Evolutionary conservation across 306 rosid genomes (phyloP).

Genomic region (Trichosanthes cucumerina): DNA sequence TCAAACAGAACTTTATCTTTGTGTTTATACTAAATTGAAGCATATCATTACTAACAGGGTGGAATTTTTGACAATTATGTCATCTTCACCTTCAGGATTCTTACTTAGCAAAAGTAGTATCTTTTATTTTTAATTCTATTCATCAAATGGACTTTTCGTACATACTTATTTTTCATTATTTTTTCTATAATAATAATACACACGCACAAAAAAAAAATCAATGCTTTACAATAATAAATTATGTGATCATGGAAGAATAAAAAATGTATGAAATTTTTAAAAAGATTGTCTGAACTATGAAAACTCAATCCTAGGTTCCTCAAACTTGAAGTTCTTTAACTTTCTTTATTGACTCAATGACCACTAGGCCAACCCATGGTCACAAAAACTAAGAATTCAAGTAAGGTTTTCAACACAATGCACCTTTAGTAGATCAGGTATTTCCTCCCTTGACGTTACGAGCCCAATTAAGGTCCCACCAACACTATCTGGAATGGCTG

Average conservation of each 20-base stretch:
- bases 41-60: not conserved
- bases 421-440: conserved; percentile 89
- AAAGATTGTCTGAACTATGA: not conserved
- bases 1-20: not conserved
- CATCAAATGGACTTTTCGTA: not conserved
- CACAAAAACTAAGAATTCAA: conserved; percentile 14
- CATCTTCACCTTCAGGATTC: not conserved
- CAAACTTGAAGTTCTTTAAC: not conserved
- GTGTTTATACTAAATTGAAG: not conserved
- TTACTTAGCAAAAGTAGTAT: not conserved
- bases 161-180: not conserved
- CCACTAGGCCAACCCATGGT: not conserved
- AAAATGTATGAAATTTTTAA: not conserved
- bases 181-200: not conserved
- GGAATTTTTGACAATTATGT: not conserved
- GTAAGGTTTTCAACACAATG: conserved; percentile 6
- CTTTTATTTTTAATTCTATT: not conserved
- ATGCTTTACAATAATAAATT: not conserved
- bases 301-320: not conserved
- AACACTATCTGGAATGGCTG: conserved; percentile 80
- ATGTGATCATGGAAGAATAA: not conserved
- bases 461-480: conserved; percentile 86
- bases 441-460: conserved; percentile 94
- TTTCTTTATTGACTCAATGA: not conserved
- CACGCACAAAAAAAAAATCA: not conserved